A percentile compares a stretch with the other conserved stretches of the same genome.
These are phyloP conservation scores for Pleurotus sapidus DNA, from an alignment of 768 basidiomycete genomes.

Conservation along the genomic window DNA sequence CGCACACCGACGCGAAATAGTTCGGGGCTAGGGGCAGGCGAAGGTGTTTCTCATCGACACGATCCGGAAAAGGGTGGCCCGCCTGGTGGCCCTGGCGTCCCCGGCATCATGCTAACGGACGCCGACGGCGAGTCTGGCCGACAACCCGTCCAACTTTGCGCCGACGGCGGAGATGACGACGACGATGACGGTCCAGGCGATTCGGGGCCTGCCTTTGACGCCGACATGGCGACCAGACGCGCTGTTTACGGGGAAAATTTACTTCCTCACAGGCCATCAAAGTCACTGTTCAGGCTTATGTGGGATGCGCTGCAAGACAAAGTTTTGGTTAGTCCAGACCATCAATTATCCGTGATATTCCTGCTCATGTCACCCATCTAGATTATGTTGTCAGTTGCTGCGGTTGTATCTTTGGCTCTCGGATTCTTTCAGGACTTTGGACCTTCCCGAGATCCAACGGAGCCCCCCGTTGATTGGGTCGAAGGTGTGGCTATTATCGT, in stretches of 20 bases:
- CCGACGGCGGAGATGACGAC: constrained; percentile 10
- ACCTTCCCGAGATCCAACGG: constrained; percentile 46
- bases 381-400: constrained; percentile 90
- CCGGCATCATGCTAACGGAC: constrained; percentile 20
- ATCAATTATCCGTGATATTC: constrained; percentile 22
- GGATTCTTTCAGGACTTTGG: constrained; percentile 96
- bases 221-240: constrained; percentile 57
- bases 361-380: constrained; percentile 23
- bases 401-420: constrained; percentile 88
- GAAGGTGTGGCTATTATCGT: constrained; percentile 87
- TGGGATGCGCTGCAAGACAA: constrained; percentile 88
- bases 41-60: constrained; percentile 8
- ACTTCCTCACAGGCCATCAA: constrained; percentile 66
- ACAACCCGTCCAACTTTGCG: constrained; percentile 2
- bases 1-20: constrained; percentile 16
- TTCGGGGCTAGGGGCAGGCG: constrained; percentile 12
- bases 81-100: constrained; percentile 11
- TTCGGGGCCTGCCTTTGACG: constrained; percentile 29
- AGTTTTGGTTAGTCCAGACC: constrained; percentile 54
- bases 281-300: constrained; percentile 74
- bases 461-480: constrained; percentile 93
- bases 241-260: constrained; percentile 75
- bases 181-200: constrained; percentile 17
- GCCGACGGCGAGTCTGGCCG: constrained; percentile 7
- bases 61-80: constrained; percentile 16